phyloP scores from a whole-genome alignment of 2,329 filamentous ascomycete species.

The Penicillium sp. region DNA sequence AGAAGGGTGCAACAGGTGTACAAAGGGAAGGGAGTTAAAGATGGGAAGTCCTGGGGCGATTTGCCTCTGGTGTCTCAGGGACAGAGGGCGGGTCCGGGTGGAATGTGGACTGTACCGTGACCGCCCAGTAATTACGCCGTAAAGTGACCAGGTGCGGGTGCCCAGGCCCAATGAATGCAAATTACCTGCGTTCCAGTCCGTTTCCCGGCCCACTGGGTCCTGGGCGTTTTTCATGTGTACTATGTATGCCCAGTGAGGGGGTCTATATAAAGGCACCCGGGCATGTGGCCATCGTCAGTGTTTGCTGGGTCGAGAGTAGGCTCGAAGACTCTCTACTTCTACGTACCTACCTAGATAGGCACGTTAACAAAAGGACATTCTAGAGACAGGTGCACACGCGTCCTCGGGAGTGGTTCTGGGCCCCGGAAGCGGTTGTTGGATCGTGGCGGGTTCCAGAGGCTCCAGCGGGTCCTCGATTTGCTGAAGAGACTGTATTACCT shows the following conservation, averaged over 20 bases:
- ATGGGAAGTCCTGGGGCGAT: background rate
- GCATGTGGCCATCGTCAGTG: background rate
- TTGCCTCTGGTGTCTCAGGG: slow-evolving; percentile 5
- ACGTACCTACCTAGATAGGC: too few relatives aligned
- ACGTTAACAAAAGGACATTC: background rate
- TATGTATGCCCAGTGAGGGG: background rate
- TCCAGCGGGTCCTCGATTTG: slow-evolving; percentile 11
- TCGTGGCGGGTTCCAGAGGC: slow-evolving; percentile 11
- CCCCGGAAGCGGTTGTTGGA: slow-evolving; percentile 20
- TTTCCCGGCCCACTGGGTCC: background rate
- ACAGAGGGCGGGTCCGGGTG: background rate
- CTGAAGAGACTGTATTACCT: slow-evolving; percentile 7
- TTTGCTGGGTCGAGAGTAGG: too few relatives aligned
- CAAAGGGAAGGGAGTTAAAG: background rate
- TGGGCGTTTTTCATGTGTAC: background rate
- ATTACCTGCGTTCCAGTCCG: background rate
- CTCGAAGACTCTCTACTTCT: background rate
- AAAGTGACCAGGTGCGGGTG: background rate
- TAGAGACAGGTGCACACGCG: slow-evolving; percentile 4
- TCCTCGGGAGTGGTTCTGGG: slow-evolving; percentile 4
- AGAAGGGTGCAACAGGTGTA: background rate
- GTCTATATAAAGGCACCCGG: background rate
- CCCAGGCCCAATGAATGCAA: background rate
- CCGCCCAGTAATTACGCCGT: background rate
- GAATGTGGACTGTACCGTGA: background rate